Evolutionary conservation across 768 basidiomycete genomes (phyloP).

Genomic region (Kwoniella europaea): DNA sequence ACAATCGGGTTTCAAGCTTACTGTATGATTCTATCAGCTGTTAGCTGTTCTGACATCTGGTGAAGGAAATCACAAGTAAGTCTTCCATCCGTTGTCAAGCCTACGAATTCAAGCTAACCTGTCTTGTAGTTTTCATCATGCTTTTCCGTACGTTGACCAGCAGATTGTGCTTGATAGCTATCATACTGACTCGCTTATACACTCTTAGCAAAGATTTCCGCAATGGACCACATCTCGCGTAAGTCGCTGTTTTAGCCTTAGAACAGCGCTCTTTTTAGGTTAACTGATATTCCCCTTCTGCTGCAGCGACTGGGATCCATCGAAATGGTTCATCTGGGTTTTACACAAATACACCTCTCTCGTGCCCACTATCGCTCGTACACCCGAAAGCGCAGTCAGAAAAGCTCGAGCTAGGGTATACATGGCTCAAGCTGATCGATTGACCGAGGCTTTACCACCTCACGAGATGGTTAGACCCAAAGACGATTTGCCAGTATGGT

Average conservation of each 20-base stretch:
- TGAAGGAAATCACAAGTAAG: constrained; percentile 74
- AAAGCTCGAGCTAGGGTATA: constrained; percentile 52
- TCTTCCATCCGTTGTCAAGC: background rate
- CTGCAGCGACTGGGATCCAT: constrained; percentile 73
- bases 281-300: constrained; percentile 32
- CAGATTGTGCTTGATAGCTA: background rate
- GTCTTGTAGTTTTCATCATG: constrained; percentile 63
- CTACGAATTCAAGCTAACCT: background rate
- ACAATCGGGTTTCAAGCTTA: constrained; percentile 10
- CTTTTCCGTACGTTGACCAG: constrained; percentile 66
- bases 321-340: constrained; percentile 73
- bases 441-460: constrained; percentile 34
- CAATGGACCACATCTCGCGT: constrained; percentile 61
- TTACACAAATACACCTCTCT: constrained; percentile 60
- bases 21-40: constrained; percentile 59
- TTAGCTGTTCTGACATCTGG: constrained; percentile 73
- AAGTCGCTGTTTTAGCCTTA: constrained; percentile 6
- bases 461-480: constrained; percentile 28
- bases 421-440: constrained; percentile 48
- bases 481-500: constrained; percentile 49
- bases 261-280: too few species aligned
- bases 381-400: constrained; percentile 47
- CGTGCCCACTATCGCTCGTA: constrained; percentile 50
- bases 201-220: constrained; percentile 65
- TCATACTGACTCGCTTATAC: background rate